A percentile compares a stretch with the other conserved stretches of the same genome.
Evolutionary conservation across 139 green algal genomes (phyloP).

Genomic region (Chlamydomonas asymmetrica): DNA sequence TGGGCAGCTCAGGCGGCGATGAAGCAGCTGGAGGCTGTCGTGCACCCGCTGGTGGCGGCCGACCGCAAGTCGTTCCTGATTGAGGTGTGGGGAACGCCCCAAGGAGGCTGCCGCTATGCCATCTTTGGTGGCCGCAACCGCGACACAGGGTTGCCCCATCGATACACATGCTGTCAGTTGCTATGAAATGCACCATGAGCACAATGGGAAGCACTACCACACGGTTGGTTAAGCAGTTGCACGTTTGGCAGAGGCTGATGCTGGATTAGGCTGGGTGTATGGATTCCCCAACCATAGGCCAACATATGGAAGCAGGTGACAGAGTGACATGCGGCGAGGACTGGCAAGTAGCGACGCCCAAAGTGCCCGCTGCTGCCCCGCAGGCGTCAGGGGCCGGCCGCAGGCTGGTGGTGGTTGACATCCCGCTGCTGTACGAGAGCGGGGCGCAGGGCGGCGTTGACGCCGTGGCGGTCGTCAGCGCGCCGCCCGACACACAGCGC

Average conservation of each 20-base stretch:
- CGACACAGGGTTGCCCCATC: background rate
- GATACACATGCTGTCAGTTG: background rate
- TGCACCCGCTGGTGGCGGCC: constrained; percentile 80
- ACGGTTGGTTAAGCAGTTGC: background rate
- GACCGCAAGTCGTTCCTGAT: constrained; percentile 48
- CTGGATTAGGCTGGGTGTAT: background rate
- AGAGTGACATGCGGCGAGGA: background rate
- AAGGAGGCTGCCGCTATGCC: background rate
- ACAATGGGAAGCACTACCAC: background rate
- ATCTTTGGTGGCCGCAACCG: background rate
- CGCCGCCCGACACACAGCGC: constrained; percentile 58
- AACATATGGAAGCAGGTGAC: background rate
- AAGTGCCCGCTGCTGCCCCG: background rate
- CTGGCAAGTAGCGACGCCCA: background rate
- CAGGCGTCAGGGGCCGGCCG: constrained; percentile 17
- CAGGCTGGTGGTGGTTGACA: constrained; percentile 77
- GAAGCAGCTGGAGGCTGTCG: constrained; percentile 67
- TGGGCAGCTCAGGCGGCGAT: constrained; percentile 46
- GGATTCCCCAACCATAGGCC: background rate
- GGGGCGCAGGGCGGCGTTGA: constrained; percentile 53
- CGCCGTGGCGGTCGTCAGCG: constrained; percentile 72
- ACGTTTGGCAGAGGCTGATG: background rate
- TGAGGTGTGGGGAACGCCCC: constrained; percentile 16
- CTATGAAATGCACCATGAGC: too few species aligned
- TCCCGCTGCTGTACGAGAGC: constrained; percentile 88